Evolutionary conservation across 305 asterid species (phyloP).

Genomic region (Salvia sclarea): DNA sequence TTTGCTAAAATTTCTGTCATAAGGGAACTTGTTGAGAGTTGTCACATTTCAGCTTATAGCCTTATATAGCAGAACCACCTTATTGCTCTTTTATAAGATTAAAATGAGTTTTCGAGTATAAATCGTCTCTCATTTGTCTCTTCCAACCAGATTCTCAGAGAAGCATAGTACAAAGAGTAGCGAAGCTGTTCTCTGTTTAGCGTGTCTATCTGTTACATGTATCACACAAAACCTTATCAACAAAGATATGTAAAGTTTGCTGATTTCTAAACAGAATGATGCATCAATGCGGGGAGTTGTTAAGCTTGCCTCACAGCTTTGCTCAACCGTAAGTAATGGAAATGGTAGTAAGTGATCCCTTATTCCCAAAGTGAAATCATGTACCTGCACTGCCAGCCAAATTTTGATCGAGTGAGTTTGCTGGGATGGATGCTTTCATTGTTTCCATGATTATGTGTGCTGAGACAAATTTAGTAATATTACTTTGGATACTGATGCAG

Average conservation of each 20-base stretch:
- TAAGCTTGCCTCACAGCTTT: constrained; percentile 77
- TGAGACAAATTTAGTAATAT: constrained; percentile 7
- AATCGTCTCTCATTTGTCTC: not conserved
- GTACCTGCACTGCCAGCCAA: constrained; percentile 12
- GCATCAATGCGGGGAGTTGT: constrained; percentile 78
- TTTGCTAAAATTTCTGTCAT: not conserved
- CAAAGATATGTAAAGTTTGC: constrained; percentile 5
- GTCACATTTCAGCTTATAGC: not conserved
- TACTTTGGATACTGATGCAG: constrained; percentile 20
- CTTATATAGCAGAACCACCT: not conserved
- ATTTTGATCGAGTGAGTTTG: constrained; percentile 29
- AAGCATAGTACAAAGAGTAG: not conserved
- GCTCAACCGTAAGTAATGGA: constrained; percentile 45
- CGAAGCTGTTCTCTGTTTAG: constrained; percentile 9
- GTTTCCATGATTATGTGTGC: constrained; percentile 4
- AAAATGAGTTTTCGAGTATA: not conserved
- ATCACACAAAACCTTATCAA: not conserved
- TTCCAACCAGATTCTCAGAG: not conserved
- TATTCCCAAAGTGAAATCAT: constrained; percentile 13
- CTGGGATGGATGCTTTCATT: constrained; percentile 5
- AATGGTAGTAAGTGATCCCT: constrained; percentile 7
- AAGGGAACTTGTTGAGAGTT: constrained; percentile 3
- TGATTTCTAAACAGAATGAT: constrained; percentile 58
- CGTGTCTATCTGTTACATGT: not conserved
- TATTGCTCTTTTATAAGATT: not conserved